Evolutionary conservation across 106 monocot species (phyloP).

Genomic region (Apostasia shenzhenica): DNA sequence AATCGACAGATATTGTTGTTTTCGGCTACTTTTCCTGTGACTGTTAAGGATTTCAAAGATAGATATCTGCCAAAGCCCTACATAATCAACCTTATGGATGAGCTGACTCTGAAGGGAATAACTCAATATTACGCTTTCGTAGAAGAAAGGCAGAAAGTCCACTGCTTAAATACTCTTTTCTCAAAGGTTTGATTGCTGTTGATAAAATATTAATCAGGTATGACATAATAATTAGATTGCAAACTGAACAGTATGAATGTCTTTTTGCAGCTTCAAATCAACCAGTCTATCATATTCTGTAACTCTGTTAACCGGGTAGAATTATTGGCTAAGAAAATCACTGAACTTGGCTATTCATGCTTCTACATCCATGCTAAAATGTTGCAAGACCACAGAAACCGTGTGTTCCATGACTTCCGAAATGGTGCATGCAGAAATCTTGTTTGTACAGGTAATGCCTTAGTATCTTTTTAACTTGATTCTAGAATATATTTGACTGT

Average conservation of each 20-base stretch:
- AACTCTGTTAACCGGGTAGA: constrained; percentile 98
- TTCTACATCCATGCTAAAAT: constrained; percentile 91
- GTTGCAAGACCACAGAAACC: constrained; percentile 61
- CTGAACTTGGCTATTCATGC: constrained; percentile 95
- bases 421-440: constrained; percentile 98
- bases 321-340: constrained; percentile 90
- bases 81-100: constrained; percentile 96
- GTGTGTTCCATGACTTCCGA: constrained; percentile 96
- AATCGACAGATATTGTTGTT: constrained; percentile 81
- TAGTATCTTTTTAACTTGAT: too few species aligned
- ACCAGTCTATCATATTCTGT: constrained; percentile 97
- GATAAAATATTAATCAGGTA: not conserved
- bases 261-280: constrained; percentile 51
- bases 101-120: constrained; percentile 92
- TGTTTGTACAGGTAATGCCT: constrained; percentile 80
- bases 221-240: too few species aligned
- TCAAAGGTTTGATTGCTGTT: constrained; percentile 61
- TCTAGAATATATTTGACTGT: too few species aligned
- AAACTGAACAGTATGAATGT: constrained; percentile 3
- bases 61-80: constrained; percentile 78
- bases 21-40: constrained; percentile 96
- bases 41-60: constrained; percentile 93
- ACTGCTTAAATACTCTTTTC: constrained; percentile 97
- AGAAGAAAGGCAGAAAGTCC: constrained; percentile 96
- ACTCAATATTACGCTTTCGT: constrained; percentile 98